Evolutionary conservation across 345 rosid genomes (phyloP).

Genomic region (Theobroma cacao): DNA sequence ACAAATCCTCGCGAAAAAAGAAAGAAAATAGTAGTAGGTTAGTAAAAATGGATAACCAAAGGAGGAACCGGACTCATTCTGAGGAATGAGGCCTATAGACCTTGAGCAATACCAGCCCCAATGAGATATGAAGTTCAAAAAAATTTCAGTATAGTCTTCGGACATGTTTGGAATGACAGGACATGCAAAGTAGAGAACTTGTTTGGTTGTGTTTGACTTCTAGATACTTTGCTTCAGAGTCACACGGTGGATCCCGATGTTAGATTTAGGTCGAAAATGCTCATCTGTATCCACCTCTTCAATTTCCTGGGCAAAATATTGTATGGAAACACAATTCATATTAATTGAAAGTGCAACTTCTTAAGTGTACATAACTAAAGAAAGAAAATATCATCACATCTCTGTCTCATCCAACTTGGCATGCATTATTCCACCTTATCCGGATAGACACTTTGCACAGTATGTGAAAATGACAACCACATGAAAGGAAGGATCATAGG

Average conservation of each 20-base stretch:
- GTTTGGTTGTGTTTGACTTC: background rate
- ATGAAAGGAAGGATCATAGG: background rate
- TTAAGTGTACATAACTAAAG: background rate
- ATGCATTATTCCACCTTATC: too few relatives aligned
- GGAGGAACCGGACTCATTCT: background rate
- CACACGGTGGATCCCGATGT: constrained; percentile 50
- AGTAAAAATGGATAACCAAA: background rate
- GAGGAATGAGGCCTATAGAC: background rate
- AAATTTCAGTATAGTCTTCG: background rate
- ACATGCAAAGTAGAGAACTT: background rate
- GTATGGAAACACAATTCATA: constrained; percentile 7
- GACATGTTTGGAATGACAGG: background rate
- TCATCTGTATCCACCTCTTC: constrained; percentile 98
- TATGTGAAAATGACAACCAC: background rate
- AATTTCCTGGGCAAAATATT: constrained; percentile 59
- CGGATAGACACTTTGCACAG: background rate
- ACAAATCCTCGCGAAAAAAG: background rate
- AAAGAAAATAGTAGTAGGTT: background rate
- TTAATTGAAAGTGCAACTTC: background rate
- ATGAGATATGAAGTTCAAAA: background rate
- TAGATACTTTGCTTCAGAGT: constrained; percentile 56
- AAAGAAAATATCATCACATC: too few relatives aligned
- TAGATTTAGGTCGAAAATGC: constrained; percentile 74
- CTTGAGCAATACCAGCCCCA: background rate
- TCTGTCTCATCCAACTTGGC: too few relatives aligned